Base-by-base conservation (phyloP, 2,329 filamentous ascomycete species). In the Diaporthe vaccinii region DNA sequence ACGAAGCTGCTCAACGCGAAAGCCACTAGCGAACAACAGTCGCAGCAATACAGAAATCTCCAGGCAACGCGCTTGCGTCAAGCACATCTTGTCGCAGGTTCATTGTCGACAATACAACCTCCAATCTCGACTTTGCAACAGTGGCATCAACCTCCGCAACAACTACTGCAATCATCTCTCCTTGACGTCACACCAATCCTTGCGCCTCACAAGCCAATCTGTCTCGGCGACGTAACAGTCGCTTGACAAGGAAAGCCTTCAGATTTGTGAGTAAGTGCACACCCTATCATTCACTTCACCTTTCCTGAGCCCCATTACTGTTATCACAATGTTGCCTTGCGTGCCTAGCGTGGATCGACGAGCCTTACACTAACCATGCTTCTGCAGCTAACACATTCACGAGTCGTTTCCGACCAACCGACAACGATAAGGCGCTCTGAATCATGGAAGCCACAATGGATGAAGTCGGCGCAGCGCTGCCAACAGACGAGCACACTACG, bases 351-450 rank as follows among this genome's bases (percentile, higher is more conserved):
- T 46, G 3, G 25, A 22, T 9, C 10, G 9, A 12, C 10, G 41
- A 15, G 7, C 14, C 25, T 46, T 2, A 6, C 25, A n/a, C 39
- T 62, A 1, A 62, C 10, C 4, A 14, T 20, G n/a, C 5, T 62
- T 1, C 6, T 20, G 7, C 2, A 46, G 39, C 25, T 31, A 1
- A 39, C 17, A 28, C 14, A 7, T 6, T 4, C 20, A 22, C 15
- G 8, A 28, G 25, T 46, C 15, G 25, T 1, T 7, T 3, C n/a
- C 25, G 31, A 5, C 4, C n/a, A 28, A 5, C 1, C 2, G 14
- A 3, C 9, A 1, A 20, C 2, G 4, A 25, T 0, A 31, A 17
- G 22, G 3, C 9, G n/a, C 17, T 31, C 2, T 46, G 10, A 4
- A 2, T 15, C 59, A 65, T 46, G 39, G 41, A 10, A 31, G 39